Percentiles rank a stretch among this genome's conserved stretches.
Evolutionary conservation across 2,329 filamentous ascomycete genomes (phyloP).

Genomic region (Colletotrichum sp.): DNA sequence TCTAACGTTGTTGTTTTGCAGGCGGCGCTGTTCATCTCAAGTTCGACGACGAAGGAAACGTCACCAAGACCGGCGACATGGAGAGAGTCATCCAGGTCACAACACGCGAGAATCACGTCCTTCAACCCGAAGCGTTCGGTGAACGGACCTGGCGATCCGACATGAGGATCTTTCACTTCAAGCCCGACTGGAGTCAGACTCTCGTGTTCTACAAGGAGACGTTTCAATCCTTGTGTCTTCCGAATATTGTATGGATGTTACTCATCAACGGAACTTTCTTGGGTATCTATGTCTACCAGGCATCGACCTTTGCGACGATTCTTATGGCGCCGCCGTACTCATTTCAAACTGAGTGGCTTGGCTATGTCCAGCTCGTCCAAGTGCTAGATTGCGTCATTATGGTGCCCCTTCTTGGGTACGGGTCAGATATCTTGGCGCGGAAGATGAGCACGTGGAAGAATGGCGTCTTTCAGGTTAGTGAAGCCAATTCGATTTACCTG

Average conservation of each 20-base stretch:
- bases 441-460: background rate
- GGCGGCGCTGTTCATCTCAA: background rate
- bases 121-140: slow-evolving; percentile 12
- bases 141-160: slow-evolving; percentile 25
- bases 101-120: slow-evolving; percentile 5
- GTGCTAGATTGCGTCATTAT: slow-evolving; percentile 23
- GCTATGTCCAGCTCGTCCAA: slow-evolving; percentile 24
- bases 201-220: slow-evolving; percentile 24
- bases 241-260: slow-evolving; percentile 26
- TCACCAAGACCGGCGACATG: background rate
- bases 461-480: background rate
- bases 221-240: slow-evolving; percentile 18
- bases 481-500: background rate
- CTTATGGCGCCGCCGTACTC: slow-evolving; percentile 23
- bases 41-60: background rate
- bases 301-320: slow-evolving; percentile 25
- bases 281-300: slow-evolving; percentile 28
- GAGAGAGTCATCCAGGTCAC: background rate
- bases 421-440: slow-evolving; percentile 21
- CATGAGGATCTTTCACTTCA: slow-evolving; percentile 24
- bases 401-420: slow-evolving; percentile 25
- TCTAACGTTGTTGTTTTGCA: background rate
- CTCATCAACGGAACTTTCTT: slow-evolving; percentile 28
- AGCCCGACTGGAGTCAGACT: slow-evolving; percentile 20
- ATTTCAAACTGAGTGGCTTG: slow-evolving; percentile 20